Evolutionary conservation across 192 early-diverging fungal genomes (phyloP), one percentile per base, ranked within the genome.

Genomic region (Coemansia sp.): DNA sequence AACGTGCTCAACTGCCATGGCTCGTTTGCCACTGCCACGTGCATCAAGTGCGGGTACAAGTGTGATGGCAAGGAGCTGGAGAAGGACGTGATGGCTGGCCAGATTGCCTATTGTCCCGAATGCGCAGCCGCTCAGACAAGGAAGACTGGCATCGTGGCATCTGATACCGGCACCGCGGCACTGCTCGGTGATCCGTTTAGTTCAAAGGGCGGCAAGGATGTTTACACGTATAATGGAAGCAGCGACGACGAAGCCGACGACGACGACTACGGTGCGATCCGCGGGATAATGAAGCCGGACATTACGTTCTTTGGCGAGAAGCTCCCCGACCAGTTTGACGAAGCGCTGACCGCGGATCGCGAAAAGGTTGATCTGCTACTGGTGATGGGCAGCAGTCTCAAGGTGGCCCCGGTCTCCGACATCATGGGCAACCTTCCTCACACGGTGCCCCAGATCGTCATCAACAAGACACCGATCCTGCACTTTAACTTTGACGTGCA

Each of bases 241-340:
- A 26, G 56, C 19, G 50, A 44, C 5, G 84, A 87, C 5, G 67
- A 77, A 5, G 82, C 88, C 13, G 82, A 85, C n/a, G 84, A 89
- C 19, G 86, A 74, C 41, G 87, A 89, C 21, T 79, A 85, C 43
- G 79, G 85, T 15, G 45, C 54, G 9, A 56, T 71, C 3, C 65
- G 61, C 21, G 85, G 87, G 1, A 86, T 93, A 18, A 93, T 98
- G 87, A 98, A 99, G 69, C 97, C 97, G 0, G 95, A 95, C 64
- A 99, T 99, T 64, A 90, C 93, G 16, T 99, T 99, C 72, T 99
- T 99, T 84, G 95, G 95, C 26, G 98, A 99, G 67, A 90, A 92
- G 74, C 84, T 98, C 15, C 92, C 95, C 0, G 83, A 85, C 18
- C 86, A 86, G 41, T 97, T 98, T 68, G 90, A 97, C 67, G 76